These are phyloP conservation scores for Pythium utonaiense DNA, from an alignment of 352 stramenopile species.

Conservation along the genomic window DNA sequence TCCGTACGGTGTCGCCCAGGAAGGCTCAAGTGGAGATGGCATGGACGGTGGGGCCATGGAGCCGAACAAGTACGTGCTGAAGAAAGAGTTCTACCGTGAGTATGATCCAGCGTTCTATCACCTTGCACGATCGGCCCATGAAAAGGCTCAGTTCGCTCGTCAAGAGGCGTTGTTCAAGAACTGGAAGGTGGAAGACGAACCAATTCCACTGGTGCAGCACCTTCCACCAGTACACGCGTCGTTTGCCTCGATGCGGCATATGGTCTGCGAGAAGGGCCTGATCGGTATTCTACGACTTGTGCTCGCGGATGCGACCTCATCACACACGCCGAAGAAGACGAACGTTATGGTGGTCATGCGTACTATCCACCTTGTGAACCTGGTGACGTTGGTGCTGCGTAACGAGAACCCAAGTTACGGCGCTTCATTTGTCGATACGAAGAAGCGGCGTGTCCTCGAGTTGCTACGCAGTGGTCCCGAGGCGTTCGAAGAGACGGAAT, in stretches of 20 bases:
- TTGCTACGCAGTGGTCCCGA: conserved; percentile 57
- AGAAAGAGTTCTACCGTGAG: conserved; percentile 73
- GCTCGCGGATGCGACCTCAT: conserved; percentile 50
- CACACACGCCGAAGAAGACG: conserved; percentile 39
- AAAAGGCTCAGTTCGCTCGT: conserved; percentile 74
- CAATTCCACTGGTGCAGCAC: conserved; percentile 63
- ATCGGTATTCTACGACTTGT: conserved; percentile 63
- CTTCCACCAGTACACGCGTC: conserved; percentile 55
- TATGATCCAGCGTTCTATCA: conserved; percentile 84
- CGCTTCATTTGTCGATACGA: conserved; percentile 24
- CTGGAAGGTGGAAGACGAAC: conserved; percentile 67
- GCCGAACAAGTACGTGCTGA: conserved; percentile 72
- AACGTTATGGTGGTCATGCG: conserved; percentile 67
- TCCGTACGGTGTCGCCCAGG: not conserved
- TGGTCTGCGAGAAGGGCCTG: conserved; percentile 63
- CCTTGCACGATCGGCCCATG: conserved; percentile 65
- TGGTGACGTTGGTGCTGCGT: conserved; percentile 62
- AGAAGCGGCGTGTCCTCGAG: conserved; percentile 41
- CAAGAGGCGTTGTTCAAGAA: conserved; percentile 82
- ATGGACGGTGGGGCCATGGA: conserved; percentile 48
- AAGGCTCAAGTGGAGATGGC: conserved; percentile 18
- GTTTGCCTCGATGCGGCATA: conserved; percentile 42
- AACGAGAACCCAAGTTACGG: conserved; percentile 24
- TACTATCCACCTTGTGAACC: conserved; percentile 65
- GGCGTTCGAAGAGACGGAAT: conserved; percentile 57